Percentiles rank a stretch among this genome's conserved stretches.
phyloP scores from a whole-genome alignment of 139 green algal genomes.

The Chlorella sp. region DNA sequence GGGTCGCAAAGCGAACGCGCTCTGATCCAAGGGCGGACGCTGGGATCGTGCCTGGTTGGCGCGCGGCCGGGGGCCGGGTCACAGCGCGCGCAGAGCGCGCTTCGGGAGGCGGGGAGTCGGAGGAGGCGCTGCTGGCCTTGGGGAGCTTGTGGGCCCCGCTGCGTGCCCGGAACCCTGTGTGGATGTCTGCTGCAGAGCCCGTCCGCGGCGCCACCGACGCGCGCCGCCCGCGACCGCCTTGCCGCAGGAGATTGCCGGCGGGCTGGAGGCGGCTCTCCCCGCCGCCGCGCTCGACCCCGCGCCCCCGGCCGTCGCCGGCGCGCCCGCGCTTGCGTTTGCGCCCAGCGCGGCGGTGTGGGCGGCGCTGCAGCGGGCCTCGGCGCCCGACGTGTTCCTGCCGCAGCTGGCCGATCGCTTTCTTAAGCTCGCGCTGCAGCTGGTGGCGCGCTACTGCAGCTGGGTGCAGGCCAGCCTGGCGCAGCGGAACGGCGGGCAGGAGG shows the following conservation, averaged over 20 bases:
- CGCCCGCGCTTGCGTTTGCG: background rate
- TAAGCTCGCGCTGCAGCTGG: conserved; percentile 78
- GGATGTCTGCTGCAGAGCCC: too few species aligned
- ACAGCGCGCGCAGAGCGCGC: too few species aligned
- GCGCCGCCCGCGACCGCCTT: conserved; percentile 11
- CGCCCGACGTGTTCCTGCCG: conserved; percentile 67
- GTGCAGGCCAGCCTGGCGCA: conserved; percentile 30
- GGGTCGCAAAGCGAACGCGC: too few species aligned
- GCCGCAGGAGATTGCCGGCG: conserved; percentile 59
- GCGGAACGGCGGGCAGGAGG: conserved; percentile 20
- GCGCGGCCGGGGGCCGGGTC: too few species aligned
- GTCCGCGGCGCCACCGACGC: too few species aligned
- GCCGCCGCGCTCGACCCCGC: background rate
- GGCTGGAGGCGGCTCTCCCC: conserved; percentile 50
- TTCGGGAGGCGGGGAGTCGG: too few species aligned
- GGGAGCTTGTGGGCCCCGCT: background rate
- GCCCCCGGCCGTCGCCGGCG: background rate
- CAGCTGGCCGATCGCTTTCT: conserved; percentile 83
- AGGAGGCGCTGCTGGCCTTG: too few species aligned
- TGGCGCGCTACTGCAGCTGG: conserved; percentile 76
- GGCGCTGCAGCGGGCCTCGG: conserved; percentile 15
- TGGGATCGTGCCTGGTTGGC: too few species aligned
- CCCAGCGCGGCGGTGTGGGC: conserved; percentile 17
- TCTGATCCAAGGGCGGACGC: too few species aligned
- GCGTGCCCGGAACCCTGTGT: background rate